Evolutionary conservation across 176 grass and related monocot species (phyloP).

Genomic region (Urochloa ruziziensis): DNA sequence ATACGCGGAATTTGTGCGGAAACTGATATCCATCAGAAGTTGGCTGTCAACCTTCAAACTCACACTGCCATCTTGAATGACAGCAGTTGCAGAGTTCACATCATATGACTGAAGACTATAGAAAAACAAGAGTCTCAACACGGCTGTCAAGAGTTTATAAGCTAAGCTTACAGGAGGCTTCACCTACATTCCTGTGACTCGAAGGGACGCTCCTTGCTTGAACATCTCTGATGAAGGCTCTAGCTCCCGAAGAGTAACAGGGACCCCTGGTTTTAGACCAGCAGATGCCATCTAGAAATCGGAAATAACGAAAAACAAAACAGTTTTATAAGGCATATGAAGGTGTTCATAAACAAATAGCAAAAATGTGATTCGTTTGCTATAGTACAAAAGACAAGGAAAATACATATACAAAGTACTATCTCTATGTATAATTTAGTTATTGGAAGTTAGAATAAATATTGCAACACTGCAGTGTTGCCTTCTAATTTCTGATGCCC

Average conservation of each 20-base stretch:
- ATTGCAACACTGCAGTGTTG: not conserved
- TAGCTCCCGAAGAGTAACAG: constrained; percentile 59
- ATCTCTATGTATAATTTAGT: too few species aligned
- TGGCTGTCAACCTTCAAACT: constrained; percentile 55
- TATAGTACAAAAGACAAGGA: too few species aligned
- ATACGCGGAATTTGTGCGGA: constrained; percentile 43
- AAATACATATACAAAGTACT: too few species aligned
- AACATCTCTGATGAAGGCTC: constrained; percentile 60
- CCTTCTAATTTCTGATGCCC: too few species aligned
- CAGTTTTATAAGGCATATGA: not conserved
- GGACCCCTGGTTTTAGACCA: constrained; percentile 63
- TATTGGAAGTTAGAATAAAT: not conserved
- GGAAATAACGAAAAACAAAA: not conserved
- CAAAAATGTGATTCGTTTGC: too few species aligned
- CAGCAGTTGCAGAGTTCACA: constrained; percentile 38
- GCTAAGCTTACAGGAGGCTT: too few species aligned
- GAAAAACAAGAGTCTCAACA: constrained; percentile 4
- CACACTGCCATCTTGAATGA: constrained; percentile 43
- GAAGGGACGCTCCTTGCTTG: constrained; percentile 67
- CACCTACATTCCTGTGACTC: constrained; percentile 70
- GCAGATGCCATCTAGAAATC: constrained; percentile 38
- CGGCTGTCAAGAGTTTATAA: not conserved
- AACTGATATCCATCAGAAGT: constrained; percentile 49
- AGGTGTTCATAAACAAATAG: not conserved
- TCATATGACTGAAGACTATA: constrained; percentile 65